These are phyloP conservation scores for Thinopyrum obtusiflorum DNA, from an alignment of 202 grass and related monocot genomes.

Conservation along the genomic window DNA sequence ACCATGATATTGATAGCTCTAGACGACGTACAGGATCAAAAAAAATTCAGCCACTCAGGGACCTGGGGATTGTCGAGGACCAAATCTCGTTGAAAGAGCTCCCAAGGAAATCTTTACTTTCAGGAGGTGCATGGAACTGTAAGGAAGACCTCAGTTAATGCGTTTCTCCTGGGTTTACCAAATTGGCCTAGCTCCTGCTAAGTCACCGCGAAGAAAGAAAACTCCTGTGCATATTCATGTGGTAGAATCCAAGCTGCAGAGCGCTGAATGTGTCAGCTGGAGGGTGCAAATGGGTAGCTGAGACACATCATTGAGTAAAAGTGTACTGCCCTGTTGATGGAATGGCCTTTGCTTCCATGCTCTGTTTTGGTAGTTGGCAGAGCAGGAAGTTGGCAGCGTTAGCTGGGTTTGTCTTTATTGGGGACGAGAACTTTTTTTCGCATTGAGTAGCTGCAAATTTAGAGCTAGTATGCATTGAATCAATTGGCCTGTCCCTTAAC, in stretches of 20 bases:
- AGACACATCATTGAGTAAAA: neutral
- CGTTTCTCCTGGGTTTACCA: neutral
- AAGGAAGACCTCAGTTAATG: constrained; percentile 20
- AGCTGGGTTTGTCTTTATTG: neutral
- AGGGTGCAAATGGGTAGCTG: neutral
- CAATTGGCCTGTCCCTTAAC: too few species aligned
- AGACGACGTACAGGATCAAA: too few species aligned
- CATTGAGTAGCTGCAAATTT: constrained; percentile 6
- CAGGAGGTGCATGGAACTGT: neutral
- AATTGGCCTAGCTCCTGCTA: neutral
- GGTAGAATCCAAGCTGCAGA: neutral
- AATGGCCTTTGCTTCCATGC: constrained; percentile 7
- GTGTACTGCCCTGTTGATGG: neutral
- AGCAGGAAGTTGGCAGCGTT: constrained; percentile 1
- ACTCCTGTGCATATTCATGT: constrained; percentile 20
- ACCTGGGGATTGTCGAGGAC: too few species aligned
- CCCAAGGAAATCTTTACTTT: neutral
- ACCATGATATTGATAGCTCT: too few species aligned
- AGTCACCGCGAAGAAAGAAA: neutral
- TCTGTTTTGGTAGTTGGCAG: constrained; percentile 18
- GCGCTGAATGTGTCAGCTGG: neutral
- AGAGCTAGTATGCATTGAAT: neutral
- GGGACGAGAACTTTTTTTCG: neutral
- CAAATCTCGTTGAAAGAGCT: too few species aligned
- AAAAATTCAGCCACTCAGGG: too few species aligned